These are phyloP conservation scores for Dactylellina drechsleri DNA, from an alignment of 2,329 filamentous ascomycete genomes.

Conservation along the genomic window DNA sequence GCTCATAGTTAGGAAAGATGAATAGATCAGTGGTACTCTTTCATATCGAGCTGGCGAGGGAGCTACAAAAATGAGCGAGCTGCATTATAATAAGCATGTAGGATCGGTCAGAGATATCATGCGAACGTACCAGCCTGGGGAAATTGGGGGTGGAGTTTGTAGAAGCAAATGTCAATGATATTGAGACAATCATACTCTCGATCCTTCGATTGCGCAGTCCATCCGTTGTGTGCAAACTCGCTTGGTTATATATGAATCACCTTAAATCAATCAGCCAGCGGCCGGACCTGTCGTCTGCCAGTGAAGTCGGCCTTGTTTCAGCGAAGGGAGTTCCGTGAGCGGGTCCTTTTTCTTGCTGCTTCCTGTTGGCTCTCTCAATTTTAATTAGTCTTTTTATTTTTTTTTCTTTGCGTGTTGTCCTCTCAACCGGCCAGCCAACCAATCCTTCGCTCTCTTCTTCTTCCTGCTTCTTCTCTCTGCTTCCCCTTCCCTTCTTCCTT, in stretches of 20 bases:
- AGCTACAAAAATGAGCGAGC: conserved; percentile 27
- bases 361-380: conserved; percentile 32
- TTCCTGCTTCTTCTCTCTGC: conserved; percentile 1
- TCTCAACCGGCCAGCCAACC: background rate
- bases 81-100: conserved; percentile 4
- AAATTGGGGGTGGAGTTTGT: too few species aligned
- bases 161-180: too few species aligned
- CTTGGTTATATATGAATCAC: too few species aligned
- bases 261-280: background rate
- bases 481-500: conserved; percentile 6
- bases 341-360: background rate
- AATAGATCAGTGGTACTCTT: conserved; percentile 43
- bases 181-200: too few species aligned
- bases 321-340: background rate
- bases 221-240: too few species aligned
- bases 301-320: background rate
- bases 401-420: conserved; percentile 2
- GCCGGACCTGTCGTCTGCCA: background rate
- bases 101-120: conserved; percentile 4
- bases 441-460: conserved; percentile 12
- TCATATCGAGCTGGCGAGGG: conserved; percentile 17
- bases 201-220: too few species aligned
- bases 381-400: conserved; percentile 44
- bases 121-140: background rate
- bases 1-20: conserved; percentile 32